Conservation (phyloP, 2,329 filamentous ascomycete species). For the Stachybotrys chartarum region DNA sequence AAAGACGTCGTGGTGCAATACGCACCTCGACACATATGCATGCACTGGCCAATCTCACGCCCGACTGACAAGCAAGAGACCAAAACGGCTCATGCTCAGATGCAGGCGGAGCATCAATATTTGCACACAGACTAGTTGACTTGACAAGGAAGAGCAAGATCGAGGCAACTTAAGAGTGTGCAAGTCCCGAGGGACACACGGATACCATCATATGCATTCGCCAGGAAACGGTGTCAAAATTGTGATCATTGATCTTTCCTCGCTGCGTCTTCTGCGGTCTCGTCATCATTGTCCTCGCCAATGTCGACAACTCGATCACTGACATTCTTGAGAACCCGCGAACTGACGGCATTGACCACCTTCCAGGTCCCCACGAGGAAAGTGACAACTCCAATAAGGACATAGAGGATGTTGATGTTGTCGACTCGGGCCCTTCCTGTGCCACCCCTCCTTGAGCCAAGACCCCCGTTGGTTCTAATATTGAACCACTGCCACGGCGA, state of each 20-base stretch:
- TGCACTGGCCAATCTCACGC: constrained; percentile 23
- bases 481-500: constrained; percentile 74
- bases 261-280: constrained; percentile 41
- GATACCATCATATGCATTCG: constrained; percentile 1
- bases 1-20: constrained; percentile 18
- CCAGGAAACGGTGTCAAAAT: not conserved
- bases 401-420: constrained; percentile 70
- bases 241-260: constrained; percentile 16
- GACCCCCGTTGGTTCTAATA: constrained; percentile 53
- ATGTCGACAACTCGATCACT: constrained; percentile 80
- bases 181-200: constrained; percentile 33
- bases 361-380: constrained; percentile 84
- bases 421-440: constrained; percentile 73
- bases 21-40: constrained; percentile 15
- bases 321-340: constrained; percentile 65
- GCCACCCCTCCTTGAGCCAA: constrained; percentile 45
- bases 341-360: constrained; percentile 66
- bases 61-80: constrained; percentile 18
- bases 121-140: constrained; percentile 97
- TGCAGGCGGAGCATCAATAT: constrained; percentile 52
- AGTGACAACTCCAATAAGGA: constrained; percentile 72
- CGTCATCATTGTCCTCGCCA: constrained; percentile 49
- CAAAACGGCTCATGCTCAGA: constrained; percentile 45
- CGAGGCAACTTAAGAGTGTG: constrained; percentile 98
- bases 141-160: constrained; percentile 67